Conservation (phyloP, 2,329 filamentous ascomycete genomes). For the Ceratocystis papillata region DNA sequence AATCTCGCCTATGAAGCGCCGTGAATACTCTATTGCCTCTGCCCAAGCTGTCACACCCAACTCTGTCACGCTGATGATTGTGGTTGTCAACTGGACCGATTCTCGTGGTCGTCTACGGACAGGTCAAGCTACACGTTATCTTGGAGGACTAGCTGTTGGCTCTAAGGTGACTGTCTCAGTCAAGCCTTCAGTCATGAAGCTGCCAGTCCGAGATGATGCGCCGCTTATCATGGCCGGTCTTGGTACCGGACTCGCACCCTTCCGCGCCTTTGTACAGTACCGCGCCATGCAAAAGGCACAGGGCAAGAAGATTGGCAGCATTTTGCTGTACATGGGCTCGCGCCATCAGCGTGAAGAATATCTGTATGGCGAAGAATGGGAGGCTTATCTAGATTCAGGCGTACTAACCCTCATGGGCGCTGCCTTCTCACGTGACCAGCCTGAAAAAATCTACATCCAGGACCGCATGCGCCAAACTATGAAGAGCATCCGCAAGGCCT, state of each 20-base stretch:
- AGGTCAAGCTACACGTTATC: conserved; percentile 86
- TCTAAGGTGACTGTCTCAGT: conserved; percentile 79
- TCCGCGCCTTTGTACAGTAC: conserved; percentile 97
- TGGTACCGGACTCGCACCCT: conserved; percentile 95
- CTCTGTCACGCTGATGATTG: conserved; percentile 88
- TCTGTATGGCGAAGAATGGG: conserved; percentile 97
- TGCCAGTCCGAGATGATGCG: conserved; percentile 75
- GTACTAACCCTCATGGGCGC: conserved; percentile 89
- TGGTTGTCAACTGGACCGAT: conserved; percentile 94
- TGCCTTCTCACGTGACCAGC: conserved; percentile 93
- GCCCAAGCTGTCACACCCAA: conserved; percentile 88
- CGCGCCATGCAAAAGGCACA: conserved; percentile 96
- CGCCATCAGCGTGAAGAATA: conserved; percentile 98
- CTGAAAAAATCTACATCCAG: conserved; percentile 98
- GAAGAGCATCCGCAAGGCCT: conserved; percentile 70
- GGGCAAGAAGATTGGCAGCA: conserved; percentile 85
- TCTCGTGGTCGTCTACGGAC: conserved; percentile 75
- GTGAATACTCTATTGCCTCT: conserved; percentile 98
- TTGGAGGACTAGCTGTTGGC: conserved; percentile 64
- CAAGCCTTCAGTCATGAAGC: conserved; percentile 98
- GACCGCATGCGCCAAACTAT: conserved; percentile 91
- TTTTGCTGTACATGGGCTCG: conserved; percentile 91
- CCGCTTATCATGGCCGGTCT: conserved; percentile 98
- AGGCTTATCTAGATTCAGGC: conserved; percentile 89
- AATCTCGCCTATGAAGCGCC: conserved; percentile 82